A percentile compares a stretch with the other conserved stretches of the same genome.
phyloP scores from a whole-genome alignment of 106 monocot genomes.

The Dioscorea alata region DNA sequence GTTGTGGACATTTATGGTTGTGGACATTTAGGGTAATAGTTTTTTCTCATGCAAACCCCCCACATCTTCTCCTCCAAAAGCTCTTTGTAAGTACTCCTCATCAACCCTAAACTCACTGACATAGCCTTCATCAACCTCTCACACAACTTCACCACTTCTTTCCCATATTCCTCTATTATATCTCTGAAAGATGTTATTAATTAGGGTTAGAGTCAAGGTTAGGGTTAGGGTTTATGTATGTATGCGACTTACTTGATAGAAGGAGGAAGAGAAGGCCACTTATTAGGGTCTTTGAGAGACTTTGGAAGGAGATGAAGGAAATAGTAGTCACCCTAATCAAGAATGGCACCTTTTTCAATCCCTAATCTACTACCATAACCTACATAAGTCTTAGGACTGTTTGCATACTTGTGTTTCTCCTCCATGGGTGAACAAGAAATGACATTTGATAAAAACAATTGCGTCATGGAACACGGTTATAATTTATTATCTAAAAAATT shows the following conservation, averaged over 20 bases:
- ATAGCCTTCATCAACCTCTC: constrained; percentile 38
- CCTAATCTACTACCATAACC: constrained; percentile 79
- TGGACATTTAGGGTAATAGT: constrained; percentile 69
- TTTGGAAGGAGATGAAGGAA: constrained; percentile 40
- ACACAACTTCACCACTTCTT: constrained; percentile 30
- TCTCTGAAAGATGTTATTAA: too few relatives aligned
- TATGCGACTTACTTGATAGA: background rate
- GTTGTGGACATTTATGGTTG: too few relatives aligned
- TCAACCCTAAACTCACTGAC: constrained; percentile 46
- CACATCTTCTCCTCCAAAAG: constrained; percentile 36
- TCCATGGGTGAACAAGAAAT: too few relatives aligned
- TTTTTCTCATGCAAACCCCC: constrained; percentile 42
- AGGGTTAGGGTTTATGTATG: background rate
- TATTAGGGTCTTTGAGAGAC: constrained; percentile 22
- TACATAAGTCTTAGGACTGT: constrained; percentile 58
- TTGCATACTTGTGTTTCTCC: constrained; percentile 40
- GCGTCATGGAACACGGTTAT: too few relatives aligned
- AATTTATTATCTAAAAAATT: too few relatives aligned
- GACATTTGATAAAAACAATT: too few relatives aligned
- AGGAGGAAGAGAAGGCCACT: constrained; percentile 49
- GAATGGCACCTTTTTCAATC: constrained; percentile 38
- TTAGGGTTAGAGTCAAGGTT: too few relatives aligned
- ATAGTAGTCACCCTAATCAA: constrained; percentile 83
- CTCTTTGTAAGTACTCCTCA: constrained; percentile 14
- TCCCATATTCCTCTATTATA: constrained; percentile 43